Evolutionary conservation across 169 alveolate genomes (phyloP).

Genomic region (Plasmodium reichenowi): DNA sequence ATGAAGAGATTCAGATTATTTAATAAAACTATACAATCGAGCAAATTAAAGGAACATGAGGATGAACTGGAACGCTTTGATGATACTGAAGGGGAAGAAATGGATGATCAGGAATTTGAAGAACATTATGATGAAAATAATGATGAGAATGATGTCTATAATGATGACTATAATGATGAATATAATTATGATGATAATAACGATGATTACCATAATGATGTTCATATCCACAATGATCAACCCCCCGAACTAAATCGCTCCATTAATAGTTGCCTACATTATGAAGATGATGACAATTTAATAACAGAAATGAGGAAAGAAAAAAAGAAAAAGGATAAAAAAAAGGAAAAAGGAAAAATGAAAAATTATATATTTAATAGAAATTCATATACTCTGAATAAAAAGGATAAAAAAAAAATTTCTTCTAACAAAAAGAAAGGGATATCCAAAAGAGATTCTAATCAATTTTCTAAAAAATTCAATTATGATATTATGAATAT

Average conservation of each 20-base stretch:
- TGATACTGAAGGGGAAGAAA: conserved; percentile 6
- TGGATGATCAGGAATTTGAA: conserved; percentile 4
- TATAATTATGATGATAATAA: not conserved
- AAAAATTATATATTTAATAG: too few species aligned
- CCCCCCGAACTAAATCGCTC: not conserved
- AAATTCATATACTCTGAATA: conserved; percentile 26
- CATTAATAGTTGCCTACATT: conserved; percentile 22
- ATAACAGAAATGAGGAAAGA: not conserved
- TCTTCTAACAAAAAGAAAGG: conserved; percentile 2
- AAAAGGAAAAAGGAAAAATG: not conserved
- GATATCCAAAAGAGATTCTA: too few species aligned
- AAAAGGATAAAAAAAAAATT: conserved; percentile 3
- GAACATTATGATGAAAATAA: conserved; percentile 16
- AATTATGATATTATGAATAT: conserved; percentile 20
- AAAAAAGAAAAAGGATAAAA: conserved; percentile 3
- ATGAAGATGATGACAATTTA: conserved; percentile 17
- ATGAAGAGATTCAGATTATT: conserved; percentile 45
- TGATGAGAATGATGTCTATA: conserved; percentile 21
- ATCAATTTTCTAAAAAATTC: not conserved
- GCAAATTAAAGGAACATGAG: not conserved
- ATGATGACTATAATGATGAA: conserved; percentile 28
- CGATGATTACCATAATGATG: conserved; percentile 7
- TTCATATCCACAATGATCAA: too few species aligned
- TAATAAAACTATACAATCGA: conserved; percentile 3
- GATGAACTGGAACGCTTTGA: conserved; percentile 19